These are phyloP conservation scores for Phellopilus nigrolimitatus DNA, from an alignment of 1,284 basidiomycete species.

Conservation along the genomic window DNA sequence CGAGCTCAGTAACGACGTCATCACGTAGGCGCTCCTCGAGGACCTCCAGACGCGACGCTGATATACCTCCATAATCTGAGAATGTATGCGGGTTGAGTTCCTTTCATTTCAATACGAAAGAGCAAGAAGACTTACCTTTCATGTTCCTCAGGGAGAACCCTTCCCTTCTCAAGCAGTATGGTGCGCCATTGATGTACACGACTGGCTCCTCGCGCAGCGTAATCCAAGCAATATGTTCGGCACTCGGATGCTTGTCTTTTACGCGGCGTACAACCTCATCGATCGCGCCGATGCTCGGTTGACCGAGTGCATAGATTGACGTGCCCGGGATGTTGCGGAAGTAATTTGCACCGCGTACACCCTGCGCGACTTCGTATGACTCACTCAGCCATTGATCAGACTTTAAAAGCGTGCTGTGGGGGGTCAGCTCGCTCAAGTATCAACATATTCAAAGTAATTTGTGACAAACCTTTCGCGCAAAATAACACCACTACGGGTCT, in stretches of 20 bases:
- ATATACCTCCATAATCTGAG: slow-evolving; percentile 89
- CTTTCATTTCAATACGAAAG: slow-evolving; percentile 12
- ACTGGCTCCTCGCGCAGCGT: slow-evolving; percentile 93
- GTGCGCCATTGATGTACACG: slow-evolving; percentile 88
- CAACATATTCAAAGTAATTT: slow-evolving; percentile 20
- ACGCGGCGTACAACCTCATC: slow-evolving; percentile 77
- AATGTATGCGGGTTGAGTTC: not conserved
- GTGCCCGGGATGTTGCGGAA: slow-evolving; percentile 84
- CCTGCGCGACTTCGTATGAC: slow-evolving; percentile 55
- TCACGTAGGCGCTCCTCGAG: slow-evolving; percentile 89
- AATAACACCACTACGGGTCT: slow-evolving; percentile 92
- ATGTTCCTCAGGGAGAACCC: slow-evolving; percentile 81
- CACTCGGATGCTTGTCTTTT: slow-evolving; percentile 54
- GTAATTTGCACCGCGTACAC: slow-evolving; percentile 89
- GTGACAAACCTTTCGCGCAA: slow-evolving; percentile 80
- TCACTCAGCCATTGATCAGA: slow-evolving; percentile 87
- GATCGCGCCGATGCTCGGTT: slow-evolving; percentile 90
- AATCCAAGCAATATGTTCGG: slow-evolving; percentile 81
- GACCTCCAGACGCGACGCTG: slow-evolving; percentile 79
- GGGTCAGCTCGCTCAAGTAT: not conserved
- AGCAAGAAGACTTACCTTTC: slow-evolving; percentile 51
- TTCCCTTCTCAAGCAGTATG: slow-evolving; percentile 76
- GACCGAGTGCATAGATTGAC: slow-evolving; percentile 89
- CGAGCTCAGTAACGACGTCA: slow-evolving; percentile 84
- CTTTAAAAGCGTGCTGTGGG: slow-evolving; percentile 76